Conservation (phyloP, 345 rosid species). For the Atalantia buxifolia region DNA sequence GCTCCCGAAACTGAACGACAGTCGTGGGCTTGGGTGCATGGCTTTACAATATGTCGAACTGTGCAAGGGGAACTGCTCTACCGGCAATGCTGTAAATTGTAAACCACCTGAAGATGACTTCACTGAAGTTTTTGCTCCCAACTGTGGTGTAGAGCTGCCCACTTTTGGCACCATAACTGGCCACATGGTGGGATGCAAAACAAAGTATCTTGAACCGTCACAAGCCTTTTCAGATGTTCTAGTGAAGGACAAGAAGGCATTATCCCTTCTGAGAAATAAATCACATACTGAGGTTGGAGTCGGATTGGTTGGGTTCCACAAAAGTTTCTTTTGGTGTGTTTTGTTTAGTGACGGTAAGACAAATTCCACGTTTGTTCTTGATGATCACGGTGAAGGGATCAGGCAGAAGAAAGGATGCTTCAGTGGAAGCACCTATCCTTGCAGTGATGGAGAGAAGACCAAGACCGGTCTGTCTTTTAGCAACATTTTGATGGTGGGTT, state of each 20-base stretch:
- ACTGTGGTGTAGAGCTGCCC: conserved; percentile 81
- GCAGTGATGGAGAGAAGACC: conserved; percentile 48
- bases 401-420: conserved; percentile 77
- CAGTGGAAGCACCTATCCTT: conserved; percentile 62
- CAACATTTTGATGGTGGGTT: conserved; percentile 13
- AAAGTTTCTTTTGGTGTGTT: conserved; percentile 72
- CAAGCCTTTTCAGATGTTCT: conserved; percentile 61
- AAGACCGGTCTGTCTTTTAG: conserved; percentile 18
- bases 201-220: conserved; percentile 53
- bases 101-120: conserved; percentile 68
- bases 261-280: conserved; percentile 57
- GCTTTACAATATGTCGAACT: conserved; percentile 68
- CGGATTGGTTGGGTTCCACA: conserved; percentile 57
- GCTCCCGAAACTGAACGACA: conserved; percentile 50
- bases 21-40: conserved; percentile 90
- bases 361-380: conserved; percentile 72
- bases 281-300: conserved; percentile 69
- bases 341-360: conserved; percentile 57
- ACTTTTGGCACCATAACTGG: conserved; percentile 71
- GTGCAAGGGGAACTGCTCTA: conserved; percentile 75
- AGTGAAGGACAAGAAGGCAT: conserved; percentile 42
- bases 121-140: conserved; percentile 76
- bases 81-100: conserved; percentile 48
- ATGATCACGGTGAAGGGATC: conserved; percentile 73
- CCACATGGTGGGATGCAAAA: conserved; percentile 68